Base-by-base conservation (phyloP, 78 protist species). In the Tieghemostelium lacteum region DNA sequence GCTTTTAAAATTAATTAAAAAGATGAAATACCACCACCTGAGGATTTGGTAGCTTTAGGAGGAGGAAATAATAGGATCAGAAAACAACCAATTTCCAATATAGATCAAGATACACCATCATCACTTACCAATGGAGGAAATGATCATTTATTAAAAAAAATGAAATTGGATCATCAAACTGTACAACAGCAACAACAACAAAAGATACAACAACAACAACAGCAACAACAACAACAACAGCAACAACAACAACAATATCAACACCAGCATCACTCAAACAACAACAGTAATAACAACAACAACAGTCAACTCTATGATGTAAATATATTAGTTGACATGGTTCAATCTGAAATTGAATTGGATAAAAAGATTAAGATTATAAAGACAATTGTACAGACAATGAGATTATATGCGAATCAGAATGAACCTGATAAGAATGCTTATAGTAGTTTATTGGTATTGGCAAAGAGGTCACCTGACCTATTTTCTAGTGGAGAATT, bases 391-490 rank as follows among this genome's bases (percentile, higher is more conserved):
- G 29, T 71, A 33, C 7, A 33, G 31, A 52, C 39, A 31, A 24
- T 71, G 14, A 71, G 31, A 28, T 40, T 17, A 40, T n/a, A n/a
- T n/a, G 50, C 64, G 45, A 36, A 42, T 73, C 37, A 61, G 12
- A 69, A 37, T 28, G 71, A 77, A 49, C 77, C 91, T 0, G 64
- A 64, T 24, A 52, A 83, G 55, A 58, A 45, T 26, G 77, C 91
- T 8, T 83, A 40, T 61, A 22, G 55, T 5, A 50, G 72, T 19
- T 55, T 83, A 39, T 28, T 69, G 24, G 40, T n/a, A 2, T 14
- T 83, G 4, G 69, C 60, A 16, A 66, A 69, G 28, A 58, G 62
- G 5, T 20, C 26, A 22, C 76, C 91, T 22, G 19, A 24, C 0
- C 0, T 69, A 39, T 83, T 83, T 36, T 42, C 76, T 16, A 17